Evolutionary conservation across 768 basidiomycete genomes (phyloP).

Genomic region (Termitomyces sp.): DNA sequence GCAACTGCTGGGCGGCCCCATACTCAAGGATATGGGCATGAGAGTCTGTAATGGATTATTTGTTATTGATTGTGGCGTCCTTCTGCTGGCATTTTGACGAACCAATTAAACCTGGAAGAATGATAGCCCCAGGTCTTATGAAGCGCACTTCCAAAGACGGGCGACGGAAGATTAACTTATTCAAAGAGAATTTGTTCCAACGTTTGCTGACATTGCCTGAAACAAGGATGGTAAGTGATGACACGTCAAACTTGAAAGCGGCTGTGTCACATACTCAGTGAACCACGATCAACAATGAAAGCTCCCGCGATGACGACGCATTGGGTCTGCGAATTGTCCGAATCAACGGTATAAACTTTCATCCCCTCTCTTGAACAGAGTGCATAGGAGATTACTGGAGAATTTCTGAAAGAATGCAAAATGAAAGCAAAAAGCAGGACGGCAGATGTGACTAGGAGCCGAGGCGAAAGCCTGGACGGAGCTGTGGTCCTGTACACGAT

Average conservation of each 20-base stretch:
- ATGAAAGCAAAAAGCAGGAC: conserved; percentile 9
- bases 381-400: conserved; percentile 34
- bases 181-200: conserved; percentile 26
- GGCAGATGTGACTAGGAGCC: not conserved
- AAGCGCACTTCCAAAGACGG: conserved; percentile 36
- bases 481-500: not conserved
- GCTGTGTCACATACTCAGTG: conserved; percentile 40
- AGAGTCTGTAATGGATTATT: conserved; percentile 45
- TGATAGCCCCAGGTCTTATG: conserved; percentile 49
- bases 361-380: conserved; percentile 52
- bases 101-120: conserved; percentile 74
- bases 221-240: not conserved
- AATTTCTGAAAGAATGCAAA: not conserved
- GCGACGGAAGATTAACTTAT: conserved; percentile 14
- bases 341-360: conserved; percentile 66
- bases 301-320: conserved; percentile 56
- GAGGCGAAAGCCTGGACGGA: not conserved
- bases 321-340: conserved; percentile 41
- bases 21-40: conserved; percentile 79
- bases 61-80: conserved; percentile 2
- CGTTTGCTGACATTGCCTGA: conserved; percentile 37
- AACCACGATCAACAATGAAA: conserved; percentile 48
- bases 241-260: not conserved
- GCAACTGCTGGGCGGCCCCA: conserved; percentile 58
- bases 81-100: conserved; percentile 19